Percentiles rank a stretch among this genome's conserved stretches.
phyloP scores from a whole-genome alignment of 192 early-diverging fungal genomes.

The Coemansia sp. region DNA sequence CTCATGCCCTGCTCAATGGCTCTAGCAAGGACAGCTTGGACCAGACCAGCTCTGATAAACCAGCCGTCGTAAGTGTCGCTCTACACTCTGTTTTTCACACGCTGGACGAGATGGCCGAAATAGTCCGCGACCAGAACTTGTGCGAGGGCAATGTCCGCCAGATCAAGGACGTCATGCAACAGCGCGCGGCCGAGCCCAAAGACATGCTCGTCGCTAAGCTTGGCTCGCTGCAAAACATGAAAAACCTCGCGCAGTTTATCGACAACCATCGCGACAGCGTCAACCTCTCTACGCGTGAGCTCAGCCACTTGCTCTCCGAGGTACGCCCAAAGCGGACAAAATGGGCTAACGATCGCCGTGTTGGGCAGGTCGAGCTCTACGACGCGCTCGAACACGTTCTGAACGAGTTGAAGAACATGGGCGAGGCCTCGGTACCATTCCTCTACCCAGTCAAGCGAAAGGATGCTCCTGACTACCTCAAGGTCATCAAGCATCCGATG shows the following conservation, averaged over 20 bases:
- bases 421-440: slow-evolving; percentile 85
- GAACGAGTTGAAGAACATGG: slow-evolving; percentile 76
- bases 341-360: slow-evolving; percentile 85
- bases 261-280: slow-evolving; percentile 69
- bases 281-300: slow-evolving; percentile 66
- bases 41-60: not conserved
- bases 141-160: slow-evolving; percentile 27
- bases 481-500: slow-evolving; percentile 95
- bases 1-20: slow-evolving; percentile 1
- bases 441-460: slow-evolving; percentile 83
- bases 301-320: slow-evolving; percentile 76
- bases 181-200: slow-evolving; percentile 45
- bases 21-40: not conserved
- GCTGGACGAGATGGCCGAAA: slow-evolving; percentile 48
- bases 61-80: slow-evolving; percentile 9
- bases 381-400: slow-evolving; percentile 85
- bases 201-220: slow-evolving; percentile 53
- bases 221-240: slow-evolving; percentile 52
- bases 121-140: slow-evolving; percentile 36
- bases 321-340: slow-evolving; percentile 81
- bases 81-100: slow-evolving; percentile 41
- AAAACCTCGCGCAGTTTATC: slow-evolving; percentile 79
- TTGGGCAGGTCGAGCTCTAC: slow-evolving; percentile 93
- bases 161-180: slow-evolving; percentile 25
- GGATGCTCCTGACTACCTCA: slow-evolving; percentile 92